These are phyloP conservation scores for Parathielavia hyrcaniae DNA, from an alignment of 495 filamentous ascomycete genomes.

Conservation along the genomic window DNA sequence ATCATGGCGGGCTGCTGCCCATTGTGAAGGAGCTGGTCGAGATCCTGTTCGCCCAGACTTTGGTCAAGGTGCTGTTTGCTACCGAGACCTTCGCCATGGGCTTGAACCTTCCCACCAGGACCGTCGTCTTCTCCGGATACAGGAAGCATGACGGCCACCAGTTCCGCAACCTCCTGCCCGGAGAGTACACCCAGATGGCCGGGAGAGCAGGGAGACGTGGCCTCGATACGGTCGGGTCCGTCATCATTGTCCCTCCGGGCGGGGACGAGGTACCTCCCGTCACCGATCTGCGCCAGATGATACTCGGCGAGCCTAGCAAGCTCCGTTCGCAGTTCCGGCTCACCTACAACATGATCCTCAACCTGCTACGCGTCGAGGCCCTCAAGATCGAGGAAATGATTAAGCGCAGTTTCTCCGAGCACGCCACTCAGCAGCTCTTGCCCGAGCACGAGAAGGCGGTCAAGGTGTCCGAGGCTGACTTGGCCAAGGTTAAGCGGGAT, in stretches of 20 bases:
- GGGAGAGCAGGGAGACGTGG: constrained; percentile 90
- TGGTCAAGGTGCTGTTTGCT: constrained; percentile 95
- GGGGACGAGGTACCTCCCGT: constrained; percentile 85
- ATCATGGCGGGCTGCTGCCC: constrained; percentile 89
- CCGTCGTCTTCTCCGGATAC: constrained; percentile 95
- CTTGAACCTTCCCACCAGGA: constrained; percentile 88
- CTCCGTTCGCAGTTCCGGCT: constrained; percentile 91
- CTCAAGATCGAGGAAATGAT: constrained; percentile 99
- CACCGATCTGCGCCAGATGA: constrained; percentile 78
- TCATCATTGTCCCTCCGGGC: constrained; percentile 77
- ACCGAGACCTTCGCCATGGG: constrained; percentile 99
- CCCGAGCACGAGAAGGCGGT: constrained; percentile 93
- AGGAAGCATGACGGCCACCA: constrained; percentile 88
- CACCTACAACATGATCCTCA: constrained; percentile 99
- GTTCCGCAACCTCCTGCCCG: constrained; percentile 86
- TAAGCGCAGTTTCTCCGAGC: constrained; percentile 97
- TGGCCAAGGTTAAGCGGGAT: constrained; percentile 83
- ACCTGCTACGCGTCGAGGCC: constrained; percentile 89
- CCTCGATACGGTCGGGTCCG: constrained; percentile 83
- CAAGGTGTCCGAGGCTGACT: constrained; percentile 83
- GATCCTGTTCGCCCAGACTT: constrained; percentile 86
- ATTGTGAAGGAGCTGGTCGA: constrained; percentile 98
- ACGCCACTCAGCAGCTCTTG: constrained; percentile 91
- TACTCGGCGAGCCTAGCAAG: constrained; percentile 91
- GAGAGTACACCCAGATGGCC: constrained; percentile 98